Percentiles rank a stretch among this genome's conserved stretches.
Evolutionary conservation across 495 filamentous ascomycete genomes (phyloP).

Genomic region (Hyaloscypha variabilis): DNA sequence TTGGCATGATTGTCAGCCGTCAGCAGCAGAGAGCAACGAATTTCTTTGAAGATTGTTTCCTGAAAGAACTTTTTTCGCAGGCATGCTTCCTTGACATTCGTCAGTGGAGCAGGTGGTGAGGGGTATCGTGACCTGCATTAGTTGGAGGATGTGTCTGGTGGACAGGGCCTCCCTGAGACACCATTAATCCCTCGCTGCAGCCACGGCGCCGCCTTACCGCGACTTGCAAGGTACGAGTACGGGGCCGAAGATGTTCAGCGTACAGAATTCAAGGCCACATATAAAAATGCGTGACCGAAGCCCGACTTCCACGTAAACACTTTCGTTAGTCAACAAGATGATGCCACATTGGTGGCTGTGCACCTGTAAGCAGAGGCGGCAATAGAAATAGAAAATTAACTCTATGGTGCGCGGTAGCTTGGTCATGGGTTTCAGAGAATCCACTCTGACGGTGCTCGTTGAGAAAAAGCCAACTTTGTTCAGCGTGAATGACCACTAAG

Average conservation of each 20-base stretch:
- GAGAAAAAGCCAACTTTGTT: not conserved
- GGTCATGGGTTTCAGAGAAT: conserved; percentile 14
- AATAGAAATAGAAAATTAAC: not conserved
- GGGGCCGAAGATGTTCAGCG: not conserved
- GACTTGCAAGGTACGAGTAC: not conserved
- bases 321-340: not conserved
- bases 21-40: not conserved
- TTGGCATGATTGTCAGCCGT: not conserved
- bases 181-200: conserved; percentile 12
- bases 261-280: not conserved
- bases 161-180: conserved; percentile 11
- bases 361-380: not conserved
- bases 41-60: conserved; percentile 25
- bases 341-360: conserved; percentile 18
- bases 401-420: conserved; percentile 26
- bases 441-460: not conserved
- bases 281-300: not conserved
- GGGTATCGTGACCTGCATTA: conserved; percentile 26
- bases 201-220: conserved; percentile 6
- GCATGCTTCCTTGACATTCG: conserved; percentile 20
- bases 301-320: not conserved
- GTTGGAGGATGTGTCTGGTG: conserved; percentile 1
- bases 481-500: too few relatives aligned
- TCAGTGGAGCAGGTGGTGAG: conserved; percentile 6
- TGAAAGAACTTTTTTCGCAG: conserved; percentile 23